Base-by-base conservation (phyloP, 345 rosid genomes). In the Brassica nigra region DNA sequence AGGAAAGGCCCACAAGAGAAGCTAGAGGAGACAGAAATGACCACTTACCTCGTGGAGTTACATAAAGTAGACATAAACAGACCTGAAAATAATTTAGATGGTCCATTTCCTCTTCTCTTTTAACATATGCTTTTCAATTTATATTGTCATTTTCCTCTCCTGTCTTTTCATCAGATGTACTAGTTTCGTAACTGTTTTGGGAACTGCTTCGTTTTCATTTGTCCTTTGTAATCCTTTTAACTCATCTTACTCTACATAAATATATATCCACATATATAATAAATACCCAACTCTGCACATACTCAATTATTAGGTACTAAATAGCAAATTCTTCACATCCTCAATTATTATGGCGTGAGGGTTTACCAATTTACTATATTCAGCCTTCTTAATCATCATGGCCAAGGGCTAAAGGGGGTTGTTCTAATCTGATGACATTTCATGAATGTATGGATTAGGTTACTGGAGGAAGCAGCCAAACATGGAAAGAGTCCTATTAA, bases 41-140 rank as follows among this genome's bases (percentile, higher is more conserved):
- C 34, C 83, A 81, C 80, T 65, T 65, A 66, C 80, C 73, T 76
- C 77, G 76, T 76, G 77, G 65, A 66, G 68, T 71, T 76, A 8
- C 55, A 70, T 39, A 70, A 80, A 80, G 80, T 80, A 70, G 73
- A 15, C 76, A 69, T 75, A 70, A 76, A 76, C 73, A 31, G 72
- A 66, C 77, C 74, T 81, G 59, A 66, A 66, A 52, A 70, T 61
- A 31, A 11, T 70, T 58, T 33, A n/a, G 77, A 76, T 71, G 58
- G 77, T 76, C 80, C 77, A 58, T 76, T 39, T 27, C 39, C 8
- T 15, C 57, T 52, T 52, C 57, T 52, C 54, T 47, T 74, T 63
- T 34, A 47, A 74, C 70, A 3, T 61, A 37, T 39, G 61, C 44
- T 57, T 63, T 76, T 31, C 69, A 42, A 33, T 55, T 58, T 42